A percentile compares a stretch with the other conserved stretches of the same genome.
These are phyloP conservation scores for Trametes villosa DNA, from an alignment of 768 basidiomycete genomes.

Conservation along the genomic window DNA sequence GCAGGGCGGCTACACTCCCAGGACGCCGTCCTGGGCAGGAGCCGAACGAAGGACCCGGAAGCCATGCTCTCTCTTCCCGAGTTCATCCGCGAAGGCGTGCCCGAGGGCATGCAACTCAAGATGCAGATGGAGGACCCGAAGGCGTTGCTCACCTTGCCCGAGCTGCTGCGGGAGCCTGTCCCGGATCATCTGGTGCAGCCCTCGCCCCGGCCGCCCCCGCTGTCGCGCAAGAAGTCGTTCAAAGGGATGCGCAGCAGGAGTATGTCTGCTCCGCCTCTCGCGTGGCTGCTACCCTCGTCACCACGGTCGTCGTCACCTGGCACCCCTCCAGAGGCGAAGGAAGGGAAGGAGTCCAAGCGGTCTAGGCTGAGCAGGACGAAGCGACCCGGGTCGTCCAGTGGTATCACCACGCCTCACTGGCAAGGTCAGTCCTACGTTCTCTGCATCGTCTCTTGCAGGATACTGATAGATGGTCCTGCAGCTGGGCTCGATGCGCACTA, in stretches of 20 bases:
- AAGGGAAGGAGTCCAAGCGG: conserved; percentile 22
- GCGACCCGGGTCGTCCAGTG: conserved; percentile 35
- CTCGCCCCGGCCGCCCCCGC: conserved; percentile 62
- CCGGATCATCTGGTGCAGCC: conserved; percentile 35
- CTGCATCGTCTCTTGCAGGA: not conserved
- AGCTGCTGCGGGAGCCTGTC: conserved; percentile 56
- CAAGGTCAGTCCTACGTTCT: conserved; percentile 26
- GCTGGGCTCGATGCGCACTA: conserved; percentile 49
- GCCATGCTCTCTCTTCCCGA: conserved; percentile 49
- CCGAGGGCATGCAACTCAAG: conserved; percentile 28
- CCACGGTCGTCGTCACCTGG: conserved; percentile 24
- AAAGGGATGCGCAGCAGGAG: conserved; percentile 38
- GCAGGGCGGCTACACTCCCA: conserved; percentile 79
- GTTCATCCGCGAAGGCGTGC: conserved; percentile 45
- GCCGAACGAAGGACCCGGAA: conserved; percentile 37
- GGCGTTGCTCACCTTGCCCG: conserved; percentile 39
- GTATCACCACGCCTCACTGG: conserved; percentile 24
- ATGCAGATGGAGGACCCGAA: conserved; percentile 35
- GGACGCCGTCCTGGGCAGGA: conserved; percentile 56
- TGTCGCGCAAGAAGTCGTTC: conserved; percentile 24
- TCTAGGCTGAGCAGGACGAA: conserved; percentile 25
- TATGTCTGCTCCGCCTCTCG: conserved; percentile 40
- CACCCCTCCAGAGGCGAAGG: conserved; percentile 3
- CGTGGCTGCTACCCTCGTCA: conserved; percentile 34
- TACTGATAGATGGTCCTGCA: conserved; percentile 1